phyloP scores from a whole-genome alignment of 371 early-diverging fungal species.

The Syncephalastrum monosporum region DNA sequence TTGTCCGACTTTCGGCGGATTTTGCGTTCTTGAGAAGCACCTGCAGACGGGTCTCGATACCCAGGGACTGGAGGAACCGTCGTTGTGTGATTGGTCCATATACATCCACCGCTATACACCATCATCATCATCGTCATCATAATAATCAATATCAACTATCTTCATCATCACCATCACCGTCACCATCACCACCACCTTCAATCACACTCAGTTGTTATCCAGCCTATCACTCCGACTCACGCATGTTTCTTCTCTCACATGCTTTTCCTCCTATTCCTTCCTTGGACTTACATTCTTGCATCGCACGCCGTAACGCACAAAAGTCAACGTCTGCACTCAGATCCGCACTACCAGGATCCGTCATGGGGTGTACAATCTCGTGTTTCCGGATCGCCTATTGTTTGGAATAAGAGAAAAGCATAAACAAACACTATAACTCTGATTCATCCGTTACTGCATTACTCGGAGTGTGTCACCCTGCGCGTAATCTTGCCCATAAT shows the following conservation, averaged over 20 bases:
- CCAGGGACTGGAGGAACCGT: constrained; percentile 78
- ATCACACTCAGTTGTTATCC: too few relatives aligned
- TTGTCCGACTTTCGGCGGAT: constrained; percentile 47
- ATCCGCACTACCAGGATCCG: constrained; percentile 84
- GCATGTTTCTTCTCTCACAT: too few relatives aligned
- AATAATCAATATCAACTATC: too few relatives aligned
- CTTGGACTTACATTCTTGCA: constrained; percentile 32
- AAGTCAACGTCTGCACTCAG: constrained; percentile 95
- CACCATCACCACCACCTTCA: too few relatives aligned
- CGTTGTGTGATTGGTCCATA: constrained; percentile 87
- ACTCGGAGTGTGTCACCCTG: constrained; percentile 83
- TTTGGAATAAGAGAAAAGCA: constrained; percentile 5
- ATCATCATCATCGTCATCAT: constrained; percentile 7
- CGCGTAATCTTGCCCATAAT: constrained; percentile 87
- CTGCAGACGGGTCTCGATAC: constrained; percentile 78
- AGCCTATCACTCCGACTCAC: too few relatives aligned
- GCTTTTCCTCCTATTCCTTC: too few relatives aligned
- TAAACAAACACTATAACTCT: neutral
- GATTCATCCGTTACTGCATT: constrained; percentile 15
- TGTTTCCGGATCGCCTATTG: constrained; percentile 84
- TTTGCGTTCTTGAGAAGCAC: constrained; percentile 66
- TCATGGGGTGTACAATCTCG: constrained; percentile 75
- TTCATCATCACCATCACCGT: too few relatives aligned
- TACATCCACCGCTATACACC: constrained; percentile 11
- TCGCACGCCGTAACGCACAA: constrained; percentile 65